Percentiles rank a stretch among this genome's conserved stretches.
These are phyloP conservation scores for Endocalyx cinctus DNA, from an alignment of 2,329 filamentous ascomycete species.

Conservation along the genomic window DNA sequence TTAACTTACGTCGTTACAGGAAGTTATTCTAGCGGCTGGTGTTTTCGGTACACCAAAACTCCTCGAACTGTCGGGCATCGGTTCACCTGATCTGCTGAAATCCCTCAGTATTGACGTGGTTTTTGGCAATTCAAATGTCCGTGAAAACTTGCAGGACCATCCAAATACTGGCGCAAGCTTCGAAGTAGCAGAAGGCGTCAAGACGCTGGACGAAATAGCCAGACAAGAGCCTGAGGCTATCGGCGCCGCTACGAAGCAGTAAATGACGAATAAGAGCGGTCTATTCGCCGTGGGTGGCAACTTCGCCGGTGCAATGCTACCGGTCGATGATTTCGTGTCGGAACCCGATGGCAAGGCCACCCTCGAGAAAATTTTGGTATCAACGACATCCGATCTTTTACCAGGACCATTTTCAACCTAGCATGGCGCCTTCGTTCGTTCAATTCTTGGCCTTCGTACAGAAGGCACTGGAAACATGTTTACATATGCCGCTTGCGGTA, in stretches of 20 bases:
- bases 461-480: slow-evolving; percentile 3
- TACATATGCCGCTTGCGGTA: slow-evolving; percentile 1
- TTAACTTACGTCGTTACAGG: too few species aligned
- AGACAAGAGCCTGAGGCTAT: slow-evolving; percentile 7
- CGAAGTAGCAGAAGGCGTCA: slow-evolving; percentile 11
- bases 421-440: slow-evolving; percentile 1
- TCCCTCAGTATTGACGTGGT: slow-evolving; percentile 25
- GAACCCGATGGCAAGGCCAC: background rate
- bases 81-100: slow-evolving; percentile 23
- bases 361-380: background rate
- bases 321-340: slow-evolving; percentile 1
- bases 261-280: slow-evolving; percentile 8
- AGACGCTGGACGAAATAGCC: slow-evolving; percentile 9
- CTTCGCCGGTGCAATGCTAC: slow-evolving; percentile 5
- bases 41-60: slow-evolving; percentile 32
- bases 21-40: slow-evolving; percentile 33
- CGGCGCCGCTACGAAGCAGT: slow-evolving; percentile 5
- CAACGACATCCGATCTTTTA: slow-evolving; percentile 1
- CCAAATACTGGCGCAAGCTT: slow-evolving; percentile 24
- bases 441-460: background rate
- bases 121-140: slow-evolving; percentile 27
- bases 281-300: slow-evolving; percentile 9
- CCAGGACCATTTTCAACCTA: slow-evolving; percentile 1
- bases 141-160: slow-evolving; percentile 31
- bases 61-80: slow-evolving; percentile 34